Evolutionary conservation across 2,329 filamentous ascomycete genomes (phyloP).

Genomic region (Exophiala sp.): DNA sequence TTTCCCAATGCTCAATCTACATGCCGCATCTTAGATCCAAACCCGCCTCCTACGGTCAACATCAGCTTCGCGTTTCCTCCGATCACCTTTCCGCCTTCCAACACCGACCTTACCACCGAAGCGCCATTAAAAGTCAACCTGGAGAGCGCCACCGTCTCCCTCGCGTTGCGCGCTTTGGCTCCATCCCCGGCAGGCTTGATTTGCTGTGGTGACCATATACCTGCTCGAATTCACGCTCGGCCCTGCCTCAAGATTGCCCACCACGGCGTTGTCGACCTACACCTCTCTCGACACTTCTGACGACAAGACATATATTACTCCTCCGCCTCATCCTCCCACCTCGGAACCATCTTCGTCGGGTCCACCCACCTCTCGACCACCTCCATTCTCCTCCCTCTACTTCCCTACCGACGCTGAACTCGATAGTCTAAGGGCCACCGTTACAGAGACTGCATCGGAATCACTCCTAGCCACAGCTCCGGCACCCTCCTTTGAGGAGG

Average conservation of each 20-base stretch:
- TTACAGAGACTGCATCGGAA: conserved; percentile 45
- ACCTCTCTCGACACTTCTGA: conserved; percentile 36
- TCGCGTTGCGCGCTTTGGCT: not conserved
- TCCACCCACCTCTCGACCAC: conserved; percentile 51
- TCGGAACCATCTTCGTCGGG: conserved; percentile 42
- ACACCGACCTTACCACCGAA: not conserved
- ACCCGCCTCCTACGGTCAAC: not conserved
- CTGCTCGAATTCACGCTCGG: conserved; percentile 14
- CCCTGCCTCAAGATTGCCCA: conserved; percentile 31
- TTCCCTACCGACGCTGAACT: conserved; percentile 43
- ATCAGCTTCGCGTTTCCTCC: not conserved
- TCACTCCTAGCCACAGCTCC: conserved; percentile 48
- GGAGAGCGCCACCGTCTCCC: not conserved
- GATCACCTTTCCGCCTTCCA: not conserved
- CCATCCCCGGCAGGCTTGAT: not conserved
- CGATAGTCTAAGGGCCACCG: conserved; percentile 37
- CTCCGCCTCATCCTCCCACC: conserved; percentile 37
- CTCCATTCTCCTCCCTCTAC: conserved; percentile 60
- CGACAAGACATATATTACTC: conserved; percentile 37
- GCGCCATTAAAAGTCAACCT: not conserved
- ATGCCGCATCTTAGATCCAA: not conserved
- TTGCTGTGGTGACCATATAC: conserved; percentile 13
- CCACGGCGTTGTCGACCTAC: conserved; percentile 40
- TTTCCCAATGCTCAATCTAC: not conserved
- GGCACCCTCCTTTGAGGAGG: conserved; percentile 47